phyloP scores from a whole-genome alignment of 331 rosid genomes.

The Ulmus americana region DNA sequence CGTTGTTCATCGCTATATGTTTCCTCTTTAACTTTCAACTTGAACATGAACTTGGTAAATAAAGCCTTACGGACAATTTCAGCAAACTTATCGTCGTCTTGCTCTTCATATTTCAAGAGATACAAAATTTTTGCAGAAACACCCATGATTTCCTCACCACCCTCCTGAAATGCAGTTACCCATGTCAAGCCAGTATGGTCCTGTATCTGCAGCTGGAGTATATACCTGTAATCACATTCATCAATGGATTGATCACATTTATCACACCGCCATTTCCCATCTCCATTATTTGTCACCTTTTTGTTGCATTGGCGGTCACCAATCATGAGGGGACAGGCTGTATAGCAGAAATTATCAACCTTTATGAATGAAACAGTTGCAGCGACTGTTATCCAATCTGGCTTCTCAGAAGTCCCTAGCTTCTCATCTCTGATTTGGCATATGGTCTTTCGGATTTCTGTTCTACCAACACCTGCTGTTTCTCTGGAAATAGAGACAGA shows the following conservation, averaged over 20 bases:
- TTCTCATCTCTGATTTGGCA: constrained; percentile 86
- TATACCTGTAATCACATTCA: constrained; percentile 73
- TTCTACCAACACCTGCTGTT: constrained; percentile 33
- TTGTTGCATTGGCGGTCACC: constrained; percentile 81
- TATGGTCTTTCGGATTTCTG: constrained; percentile 54
- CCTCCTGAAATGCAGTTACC: constrained; percentile 93
- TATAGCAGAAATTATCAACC: constrained; percentile 68
- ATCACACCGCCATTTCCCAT: constrained; percentile 89
- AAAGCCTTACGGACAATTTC: constrained; percentile 57
- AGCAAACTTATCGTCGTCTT: constrained; percentile 58
- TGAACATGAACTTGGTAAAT: constrained; percentile 54
- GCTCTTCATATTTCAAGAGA: constrained; percentile 54
- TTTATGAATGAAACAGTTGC: constrained; percentile 58
- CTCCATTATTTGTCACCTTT: constrained; percentile 80
- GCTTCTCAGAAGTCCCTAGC: constrained; percentile 85
- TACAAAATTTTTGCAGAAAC: constrained; percentile 63
- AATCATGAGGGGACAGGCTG: constrained; percentile 73
- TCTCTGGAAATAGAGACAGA: constrained; percentile 70
- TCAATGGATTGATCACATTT: constrained; percentile 60
- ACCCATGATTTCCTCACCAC: constrained; percentile 85
- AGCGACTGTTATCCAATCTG: constrained; percentile 81
- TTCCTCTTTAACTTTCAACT: constrained; percentile 83
- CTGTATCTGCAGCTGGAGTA: constrained; percentile 71
- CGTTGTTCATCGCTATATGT: constrained; percentile 77
- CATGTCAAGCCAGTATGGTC: constrained; percentile 78